phyloP scores from a whole-genome alignment of 2,329 filamentous ascomycete genomes.

The Thermomyces lanuginosus region DNA sequence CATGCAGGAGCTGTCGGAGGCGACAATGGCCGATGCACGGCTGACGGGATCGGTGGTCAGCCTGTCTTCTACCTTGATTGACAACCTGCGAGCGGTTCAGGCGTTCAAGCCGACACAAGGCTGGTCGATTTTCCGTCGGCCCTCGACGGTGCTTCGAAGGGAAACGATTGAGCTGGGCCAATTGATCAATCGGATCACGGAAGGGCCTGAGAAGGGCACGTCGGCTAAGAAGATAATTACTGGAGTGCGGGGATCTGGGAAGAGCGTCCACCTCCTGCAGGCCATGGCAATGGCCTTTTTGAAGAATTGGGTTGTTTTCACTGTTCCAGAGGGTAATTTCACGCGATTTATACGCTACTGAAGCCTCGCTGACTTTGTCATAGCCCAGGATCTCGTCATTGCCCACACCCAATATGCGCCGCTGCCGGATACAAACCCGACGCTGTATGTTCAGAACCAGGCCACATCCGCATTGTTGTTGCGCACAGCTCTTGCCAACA shows the following conservation, averaged over 20 bases:
- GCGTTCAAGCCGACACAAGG: slow-evolving; percentile 83
- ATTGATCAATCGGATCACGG: slow-evolving; percentile 41
- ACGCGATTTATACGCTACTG: background rate
- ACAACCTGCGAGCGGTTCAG: slow-evolving; percentile 66
- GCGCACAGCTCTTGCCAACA: slow-evolving; percentile 58
- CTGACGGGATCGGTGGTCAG: slow-evolving; percentile 51
- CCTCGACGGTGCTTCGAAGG: slow-evolving; percentile 58
- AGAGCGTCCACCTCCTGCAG: slow-evolving; percentile 74
- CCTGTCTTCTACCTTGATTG: slow-evolving; percentile 53
- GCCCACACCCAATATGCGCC: slow-evolving; percentile 67
- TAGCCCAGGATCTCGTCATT: slow-evolving; percentile 66
- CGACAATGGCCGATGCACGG: slow-evolving; percentile 38
- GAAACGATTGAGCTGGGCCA: slow-evolving; percentile 61
- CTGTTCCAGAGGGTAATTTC: slow-evolving; percentile 66
- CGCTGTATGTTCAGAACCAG: slow-evolving; percentile 57
- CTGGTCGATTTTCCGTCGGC: slow-evolving; percentile 73
- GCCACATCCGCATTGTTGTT: slow-evolving; percentile 61
- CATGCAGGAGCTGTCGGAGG: slow-evolving; percentile 43
- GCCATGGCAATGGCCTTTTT: slow-evolving; percentile 65
- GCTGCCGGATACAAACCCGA: slow-evolving; percentile 38
- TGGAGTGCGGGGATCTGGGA: slow-evolving; percentile 61
- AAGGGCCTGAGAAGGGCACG: slow-evolving; percentile 20
- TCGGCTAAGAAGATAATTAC: slow-evolving; percentile 46
- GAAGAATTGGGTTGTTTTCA: slow-evolving; percentile 76
- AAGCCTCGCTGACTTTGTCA: slow-evolving; percentile 1